Conservation (phyloP, 2,329 filamentous ascomycete species). For the Fusarium sp. region DNA sequence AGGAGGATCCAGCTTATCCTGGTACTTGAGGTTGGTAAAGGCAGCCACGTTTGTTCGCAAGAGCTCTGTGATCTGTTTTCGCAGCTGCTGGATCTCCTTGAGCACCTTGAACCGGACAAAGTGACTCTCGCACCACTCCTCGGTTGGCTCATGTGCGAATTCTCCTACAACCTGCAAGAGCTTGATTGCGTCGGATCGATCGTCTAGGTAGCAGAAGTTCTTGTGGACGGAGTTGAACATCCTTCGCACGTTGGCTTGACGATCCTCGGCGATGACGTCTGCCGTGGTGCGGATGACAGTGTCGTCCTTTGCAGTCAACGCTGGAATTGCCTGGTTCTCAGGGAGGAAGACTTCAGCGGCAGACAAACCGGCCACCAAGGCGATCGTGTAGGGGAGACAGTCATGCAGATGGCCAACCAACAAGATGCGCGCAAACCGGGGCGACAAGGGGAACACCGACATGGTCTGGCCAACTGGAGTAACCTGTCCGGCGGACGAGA, state of each 20-base stretch:
- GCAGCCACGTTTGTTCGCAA: conserved; percentile 79
- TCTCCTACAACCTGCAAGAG: conserved; percentile 89
- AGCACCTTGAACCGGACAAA: conserved; percentile 91
- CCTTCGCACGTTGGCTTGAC: conserved; percentile 71
- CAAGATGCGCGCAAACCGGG: conserved; percentile 92
- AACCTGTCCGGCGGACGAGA: conserved; percentile 78
- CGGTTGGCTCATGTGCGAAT: conserved; percentile 79
- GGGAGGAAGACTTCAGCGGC: conserved; percentile 89
- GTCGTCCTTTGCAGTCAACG: conserved; percentile 60
- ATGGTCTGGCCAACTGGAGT: conserved; percentile 85
- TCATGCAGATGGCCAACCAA: conserved; percentile 85
- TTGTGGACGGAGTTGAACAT: conserved; percentile 78
- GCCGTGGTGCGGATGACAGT: conserved; percentile 69
- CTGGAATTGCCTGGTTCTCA: conserved; percentile 79
- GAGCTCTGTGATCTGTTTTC: conserved; percentile 84
- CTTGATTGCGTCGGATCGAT: conserved; percentile 89
- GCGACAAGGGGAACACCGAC: conserved; percentile 89
- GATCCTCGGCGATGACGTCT: conserved; percentile 78
- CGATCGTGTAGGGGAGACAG: conserved; percentile 87
- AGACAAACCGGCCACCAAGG: conserved; percentile 88
- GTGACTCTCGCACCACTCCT: conserved; percentile 82
- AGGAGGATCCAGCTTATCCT: conserved; percentile 69
- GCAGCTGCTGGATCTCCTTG: conserved; percentile 85
- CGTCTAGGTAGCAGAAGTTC: conserved; percentile 84
- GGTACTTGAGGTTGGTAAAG: conserved; percentile 68